Base-by-base conservation (phyloP, 1,139 yeast species). In the Debaryomycetaceae sp. region DNA sequence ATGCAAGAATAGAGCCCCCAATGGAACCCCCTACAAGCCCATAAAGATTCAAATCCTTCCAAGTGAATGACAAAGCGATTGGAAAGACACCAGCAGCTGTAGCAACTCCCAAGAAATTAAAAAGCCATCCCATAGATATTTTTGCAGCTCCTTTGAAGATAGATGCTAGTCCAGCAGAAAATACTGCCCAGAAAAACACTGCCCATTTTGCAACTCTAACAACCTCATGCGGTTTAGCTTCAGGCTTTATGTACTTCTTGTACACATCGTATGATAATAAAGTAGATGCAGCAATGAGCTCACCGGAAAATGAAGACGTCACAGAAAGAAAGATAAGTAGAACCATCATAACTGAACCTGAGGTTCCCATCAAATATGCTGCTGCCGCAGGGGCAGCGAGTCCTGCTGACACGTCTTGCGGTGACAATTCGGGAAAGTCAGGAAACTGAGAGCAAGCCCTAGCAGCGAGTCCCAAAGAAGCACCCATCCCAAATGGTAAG, bases 61-160 rank as follows among this genome's bases (percentile, higher is more conserved):
- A 70, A 19, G 70, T 59, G 48, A 70, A 61, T 0, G 74, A 55
- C 33, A 67, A 56, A 0, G 65, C 64, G 37, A 70, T 66, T 16
- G 75, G 75, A 47, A 70, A 59, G 3, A 67, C 71, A 37, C 76
- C 76, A 17, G 66, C 26, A 8, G 70, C 60, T 73, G 34, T 31
- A 3, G 34, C 34, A 13, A 31, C 34, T 6, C 73, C 30, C 67
- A 54, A 51, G 26, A 73, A 73, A 52, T 70, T 63, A 52, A 70
- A 66, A 37, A 67, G 47, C 67, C 70, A 67, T 11, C 71, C 70
- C 62, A 42, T 31, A 6, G 34, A 31, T 7, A 31, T 31, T 13
- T 31, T 31, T 8, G 34, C 34, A 14, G 71, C 66, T 19, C 61
- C 61, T 39, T 70, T 66, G 26, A 62, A 48, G 65, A 61, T 61